Conservation (phyloP, 2,329 filamentous ascomycete genomes). For the Ophiostoma montium region DNA sequence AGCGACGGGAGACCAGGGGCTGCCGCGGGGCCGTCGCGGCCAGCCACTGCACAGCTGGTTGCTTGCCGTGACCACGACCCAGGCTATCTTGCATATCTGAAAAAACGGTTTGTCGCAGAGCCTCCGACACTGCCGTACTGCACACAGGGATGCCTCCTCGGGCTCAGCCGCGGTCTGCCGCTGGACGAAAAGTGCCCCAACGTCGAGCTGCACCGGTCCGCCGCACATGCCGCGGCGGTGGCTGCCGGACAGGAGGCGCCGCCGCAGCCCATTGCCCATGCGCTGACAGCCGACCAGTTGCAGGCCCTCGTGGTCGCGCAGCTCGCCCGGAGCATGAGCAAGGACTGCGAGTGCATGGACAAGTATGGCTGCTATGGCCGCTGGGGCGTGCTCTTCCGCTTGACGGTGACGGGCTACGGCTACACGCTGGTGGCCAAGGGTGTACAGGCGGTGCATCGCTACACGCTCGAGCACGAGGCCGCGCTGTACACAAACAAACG, state of each 20-base stretch:
- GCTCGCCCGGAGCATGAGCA: background rate
- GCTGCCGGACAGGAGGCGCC: background rate
- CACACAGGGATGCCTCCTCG: constrained; percentile 6
- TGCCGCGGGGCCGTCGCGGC: too few species aligned
- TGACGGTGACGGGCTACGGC: constrained; percentile 1
- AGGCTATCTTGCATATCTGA: too few species aligned
- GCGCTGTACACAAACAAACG: background rate
- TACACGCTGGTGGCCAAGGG: constrained; percentile 5
- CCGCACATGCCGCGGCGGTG: background rate
- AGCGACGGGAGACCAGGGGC: too few species aligned
- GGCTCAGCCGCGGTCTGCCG: background rate
- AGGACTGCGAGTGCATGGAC: background rate
- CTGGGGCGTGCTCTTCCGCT: constrained; percentile 2
- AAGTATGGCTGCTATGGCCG: background rate
- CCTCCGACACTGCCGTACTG: constrained; percentile 3
- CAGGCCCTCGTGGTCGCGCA: background rate
- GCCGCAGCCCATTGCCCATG: background rate
- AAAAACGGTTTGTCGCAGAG: background rate
- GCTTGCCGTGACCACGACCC: too few species aligned
- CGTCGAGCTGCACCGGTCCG: background rate
- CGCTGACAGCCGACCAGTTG: background rate
- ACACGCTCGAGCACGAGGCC: background rate
- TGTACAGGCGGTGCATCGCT: background rate
- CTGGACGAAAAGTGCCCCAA: constrained; percentile 8
- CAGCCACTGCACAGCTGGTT: too few species aligned